Percentiles rank a stretch among this genome's conserved stretches.
These are phyloP conservation scores for Aspergillus persii DNA, from an alignment of 2,329 filamentous ascomycete species.

Conservation along the genomic window DNA sequence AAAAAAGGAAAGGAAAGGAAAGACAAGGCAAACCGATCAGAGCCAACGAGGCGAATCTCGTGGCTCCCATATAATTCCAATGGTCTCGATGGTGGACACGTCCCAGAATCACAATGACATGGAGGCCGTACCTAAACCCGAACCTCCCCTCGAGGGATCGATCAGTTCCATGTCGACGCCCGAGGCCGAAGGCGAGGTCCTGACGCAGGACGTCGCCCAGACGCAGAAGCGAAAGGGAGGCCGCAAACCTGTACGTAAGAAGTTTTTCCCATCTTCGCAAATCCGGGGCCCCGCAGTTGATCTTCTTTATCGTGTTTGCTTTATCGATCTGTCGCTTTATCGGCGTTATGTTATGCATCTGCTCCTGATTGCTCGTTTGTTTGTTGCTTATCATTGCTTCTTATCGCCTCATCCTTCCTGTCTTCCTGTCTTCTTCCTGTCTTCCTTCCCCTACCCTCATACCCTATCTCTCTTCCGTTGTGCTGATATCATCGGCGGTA, in stretches of 20 bases:
- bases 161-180: conserved; percentile 48
- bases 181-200: conserved; percentile 42
- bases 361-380: not conserved
- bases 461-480: no score
- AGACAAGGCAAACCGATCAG: no score
- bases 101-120: conserved; percentile 41
- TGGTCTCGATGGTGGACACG: conserved; percentile 47
- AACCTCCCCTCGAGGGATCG: conserved; percentile 42
- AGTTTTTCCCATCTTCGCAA: conserved; percentile 14
- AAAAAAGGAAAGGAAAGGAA: conserved; percentile 3
- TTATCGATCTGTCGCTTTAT: not conserved
- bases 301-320: conserved; percentile 9
- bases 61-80: conserved; percentile 25
- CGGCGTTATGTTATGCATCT: not conserved
- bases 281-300: conserved; percentile 32
- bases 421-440: not conserved
- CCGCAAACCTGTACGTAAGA: conserved; percentile 79
- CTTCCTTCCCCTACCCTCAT: no score
- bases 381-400: conserved; percentile 5
- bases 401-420: not conserved
- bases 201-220: conserved; percentile 44
- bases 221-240: conserved; percentile 93
- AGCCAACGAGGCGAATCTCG: not conserved
- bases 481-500: no score
- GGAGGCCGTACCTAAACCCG: conserved; percentile 42